These are phyloP conservation scores for Xylaria telfairii DNA, from an alignment of 495 filamentous ascomycete genomes.

Conservation along the genomic window DNA sequence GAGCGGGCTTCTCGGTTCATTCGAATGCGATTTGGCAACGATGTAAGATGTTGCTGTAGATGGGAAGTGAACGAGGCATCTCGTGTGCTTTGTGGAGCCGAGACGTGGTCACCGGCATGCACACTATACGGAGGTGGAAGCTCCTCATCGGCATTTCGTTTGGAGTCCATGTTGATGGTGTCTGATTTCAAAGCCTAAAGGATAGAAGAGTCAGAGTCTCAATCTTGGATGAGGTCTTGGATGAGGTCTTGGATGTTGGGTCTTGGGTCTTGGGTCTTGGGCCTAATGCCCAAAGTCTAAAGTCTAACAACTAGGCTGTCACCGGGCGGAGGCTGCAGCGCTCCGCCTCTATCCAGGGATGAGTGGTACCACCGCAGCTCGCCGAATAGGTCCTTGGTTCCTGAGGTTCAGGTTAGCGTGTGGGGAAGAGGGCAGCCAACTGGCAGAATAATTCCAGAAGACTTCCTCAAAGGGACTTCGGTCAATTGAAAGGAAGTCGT, in stretches of 20 bases:
- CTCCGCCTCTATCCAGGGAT: slow-evolving; percentile 9
- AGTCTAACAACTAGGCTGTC: not conserved
- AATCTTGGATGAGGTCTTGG: too few species aligned
- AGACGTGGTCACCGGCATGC: not conserved
- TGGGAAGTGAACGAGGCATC: slow-evolving; percentile 37
- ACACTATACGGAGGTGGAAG: slow-evolving; percentile 45
- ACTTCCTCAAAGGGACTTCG: not conserved
- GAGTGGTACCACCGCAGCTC: not conserved
- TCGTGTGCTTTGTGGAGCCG: not conserved
- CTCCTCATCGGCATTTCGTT: slow-evolving; percentile 20
- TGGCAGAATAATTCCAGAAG: slow-evolving; percentile 20
- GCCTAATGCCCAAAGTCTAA: not conserved
- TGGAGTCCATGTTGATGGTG: slow-evolving; percentile 29
- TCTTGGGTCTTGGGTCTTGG: too few species aligned
- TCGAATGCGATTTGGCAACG: slow-evolving; percentile 48
- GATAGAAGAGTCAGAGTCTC: not conserved
- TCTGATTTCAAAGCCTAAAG: not conserved
- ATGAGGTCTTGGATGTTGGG: too few species aligned
- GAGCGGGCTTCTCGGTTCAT: slow-evolving; percentile 38
- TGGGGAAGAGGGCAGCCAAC: slow-evolving; percentile 5
- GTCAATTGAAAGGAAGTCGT: not conserved
- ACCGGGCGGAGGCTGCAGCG: not conserved
- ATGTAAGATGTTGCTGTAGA: slow-evolving; percentile 46
- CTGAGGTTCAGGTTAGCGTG: slow-evolving; percentile 1
- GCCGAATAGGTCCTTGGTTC: not conserved